Evolutionary conservation across 305 asterid species (phyloP).

Genomic region (Fraxinus paxiana): DNA sequence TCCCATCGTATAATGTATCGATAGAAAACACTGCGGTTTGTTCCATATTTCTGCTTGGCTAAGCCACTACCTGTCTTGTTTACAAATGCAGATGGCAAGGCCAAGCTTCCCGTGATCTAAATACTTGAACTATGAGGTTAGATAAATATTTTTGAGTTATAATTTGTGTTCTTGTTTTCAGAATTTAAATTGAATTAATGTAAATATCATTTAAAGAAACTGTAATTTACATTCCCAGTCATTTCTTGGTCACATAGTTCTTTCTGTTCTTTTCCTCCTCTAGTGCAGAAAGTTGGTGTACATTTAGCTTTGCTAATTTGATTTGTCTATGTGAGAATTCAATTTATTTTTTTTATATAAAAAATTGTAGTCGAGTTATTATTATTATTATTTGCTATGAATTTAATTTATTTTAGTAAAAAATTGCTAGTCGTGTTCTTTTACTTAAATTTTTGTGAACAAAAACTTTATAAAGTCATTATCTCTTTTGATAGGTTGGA

Average conservation of each 20-base stretch:
- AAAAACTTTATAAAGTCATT: background rate
- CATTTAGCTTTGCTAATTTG: conserved; percentile 3
- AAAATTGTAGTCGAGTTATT: background rate
- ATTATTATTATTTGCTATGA: background rate
- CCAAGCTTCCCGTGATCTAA: conserved; percentile 70
- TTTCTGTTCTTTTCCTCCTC: background rate
- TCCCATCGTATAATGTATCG: background rate
- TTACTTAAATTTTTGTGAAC: background rate
- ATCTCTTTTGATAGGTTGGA: background rate
- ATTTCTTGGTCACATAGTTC: background rate
- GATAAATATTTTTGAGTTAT: conserved; percentile 29
- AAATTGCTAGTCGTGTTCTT: background rate
- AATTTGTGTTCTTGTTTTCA: conserved; percentile 6
- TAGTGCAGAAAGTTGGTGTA: conserved; percentile 1
- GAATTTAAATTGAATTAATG: conserved; percentile 31
- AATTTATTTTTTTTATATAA: background rate
- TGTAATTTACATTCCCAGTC: conserved; percentile 32
- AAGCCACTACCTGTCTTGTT: background rate
- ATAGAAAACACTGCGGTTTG: background rate
- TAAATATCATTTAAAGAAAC: conserved; percentile 43
- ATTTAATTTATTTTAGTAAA: background rate
- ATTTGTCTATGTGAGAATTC: background rate
- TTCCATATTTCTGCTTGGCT: background rate
- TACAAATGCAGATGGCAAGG: conserved; percentile 89
- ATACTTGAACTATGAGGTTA: conserved; percentile 42